Conservation (phyloP, 2,329 filamentous ascomycete species). For the Monilinia fructicola region DNA sequence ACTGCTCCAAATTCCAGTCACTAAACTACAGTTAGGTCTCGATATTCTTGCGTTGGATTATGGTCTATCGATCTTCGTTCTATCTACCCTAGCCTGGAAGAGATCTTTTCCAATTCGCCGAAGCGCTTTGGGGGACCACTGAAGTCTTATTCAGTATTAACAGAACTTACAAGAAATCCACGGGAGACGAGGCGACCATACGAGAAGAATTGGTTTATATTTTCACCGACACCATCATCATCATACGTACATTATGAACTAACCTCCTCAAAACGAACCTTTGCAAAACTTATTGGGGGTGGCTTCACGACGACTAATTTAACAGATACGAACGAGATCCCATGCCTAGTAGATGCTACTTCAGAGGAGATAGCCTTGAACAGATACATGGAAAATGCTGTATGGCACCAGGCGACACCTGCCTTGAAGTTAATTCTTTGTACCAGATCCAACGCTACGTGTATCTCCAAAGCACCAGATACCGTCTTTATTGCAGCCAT, state of each 20-base stretch:
- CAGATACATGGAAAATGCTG: conserved; percentile 29
- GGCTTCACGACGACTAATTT: conserved; percentile 34
- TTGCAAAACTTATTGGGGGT: conserved; percentile 32
- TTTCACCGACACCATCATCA: conserved; percentile 40
- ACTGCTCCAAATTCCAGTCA: conserved; percentile 29
- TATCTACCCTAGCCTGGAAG: conserved; percentile 28
- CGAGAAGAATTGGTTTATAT: conserved; percentile 46
- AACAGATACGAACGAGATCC: conserved; percentile 28
- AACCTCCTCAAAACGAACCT: conserved; percentile 34
- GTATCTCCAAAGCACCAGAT: conserved; percentile 31
- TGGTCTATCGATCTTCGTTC: conserved; percentile 34
- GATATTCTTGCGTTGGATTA: conserved; percentile 35
- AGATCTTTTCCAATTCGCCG: conserved; percentile 30
- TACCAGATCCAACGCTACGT: conserved; percentile 35
- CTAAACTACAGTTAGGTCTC: conserved; percentile 27
- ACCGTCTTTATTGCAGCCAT: conserved; percentile 42
- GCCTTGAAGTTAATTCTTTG: conserved; percentile 43
- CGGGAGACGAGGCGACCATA: conserved; percentile 39
- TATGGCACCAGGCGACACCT: conserved; percentile 45
- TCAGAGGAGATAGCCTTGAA: conserved; percentile 23
- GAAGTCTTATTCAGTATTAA: conserved; percentile 38
- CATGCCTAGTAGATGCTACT: conserved; percentile 30
- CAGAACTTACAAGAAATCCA: conserved; percentile 44
- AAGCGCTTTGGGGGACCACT: conserved; percentile 32
- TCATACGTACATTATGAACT: conserved; percentile 44